Evolutionary conservation across 2,329 filamentous ascomycete species (phyloP).

Genomic region (Colletotrichum zoysiae): DNA sequence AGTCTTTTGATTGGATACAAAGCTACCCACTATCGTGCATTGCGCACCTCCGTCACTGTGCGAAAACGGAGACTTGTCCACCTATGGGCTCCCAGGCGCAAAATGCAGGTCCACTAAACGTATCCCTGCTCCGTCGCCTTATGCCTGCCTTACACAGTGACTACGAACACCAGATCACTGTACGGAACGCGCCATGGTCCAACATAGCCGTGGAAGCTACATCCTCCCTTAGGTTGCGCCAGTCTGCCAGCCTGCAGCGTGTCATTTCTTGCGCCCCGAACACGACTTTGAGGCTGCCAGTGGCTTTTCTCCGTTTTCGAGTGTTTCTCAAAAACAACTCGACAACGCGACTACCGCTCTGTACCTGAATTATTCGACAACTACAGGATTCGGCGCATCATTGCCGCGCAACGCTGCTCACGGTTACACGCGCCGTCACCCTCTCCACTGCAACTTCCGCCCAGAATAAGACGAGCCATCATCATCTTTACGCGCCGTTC

Average conservation of each 20-base stretch:
- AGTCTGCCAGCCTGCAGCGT: slow-evolving; percentile 13
- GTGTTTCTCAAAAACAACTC: neutral
- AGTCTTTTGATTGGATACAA: neutral
- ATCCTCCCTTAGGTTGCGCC: slow-evolving; percentile 34
- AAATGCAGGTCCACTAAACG: too few species aligned
- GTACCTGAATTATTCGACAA: neutral
- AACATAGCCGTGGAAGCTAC: slow-evolving; percentile 18
- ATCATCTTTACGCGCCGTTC: neutral
- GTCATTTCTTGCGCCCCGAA: slow-evolving; percentile 21
- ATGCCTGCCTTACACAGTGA: neutral
- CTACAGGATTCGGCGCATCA: neutral
- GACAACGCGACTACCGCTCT: neutral
- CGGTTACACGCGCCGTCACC: slow-evolving; percentile 1
- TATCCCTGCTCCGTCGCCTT: neutral
- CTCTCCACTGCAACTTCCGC: neutral
- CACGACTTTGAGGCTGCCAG: neutral
- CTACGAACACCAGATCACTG: neutral
- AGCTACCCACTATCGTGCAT: neutral
- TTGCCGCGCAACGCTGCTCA: neutral
- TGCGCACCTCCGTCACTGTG: neutral
- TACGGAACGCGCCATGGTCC: slow-evolving; percentile 15
- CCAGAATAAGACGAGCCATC: neutral
- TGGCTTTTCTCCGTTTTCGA: neutral
- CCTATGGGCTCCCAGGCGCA: too few species aligned
- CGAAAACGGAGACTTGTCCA: neutral